Evolutionary conservation across 108 stramenopile species (phyloP).

Genomic region (Nitzschia sp.): DNA sequence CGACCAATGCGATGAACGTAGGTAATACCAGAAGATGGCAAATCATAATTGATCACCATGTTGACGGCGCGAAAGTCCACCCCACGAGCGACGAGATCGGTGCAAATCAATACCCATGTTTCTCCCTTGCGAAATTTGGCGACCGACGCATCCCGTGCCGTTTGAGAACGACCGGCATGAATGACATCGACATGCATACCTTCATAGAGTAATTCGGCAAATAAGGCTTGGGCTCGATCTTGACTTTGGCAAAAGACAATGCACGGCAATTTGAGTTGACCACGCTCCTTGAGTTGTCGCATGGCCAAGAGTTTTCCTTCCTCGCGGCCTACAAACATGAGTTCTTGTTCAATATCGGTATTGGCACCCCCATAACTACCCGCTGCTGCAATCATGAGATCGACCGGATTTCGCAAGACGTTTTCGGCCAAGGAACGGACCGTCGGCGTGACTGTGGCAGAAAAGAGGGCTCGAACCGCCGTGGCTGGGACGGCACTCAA

Average conservation of each 20-base stretch:
- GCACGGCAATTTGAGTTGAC: constrained; percentile 75
- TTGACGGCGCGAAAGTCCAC: constrained; percentile 98
- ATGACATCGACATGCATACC: constrained; percentile 93
- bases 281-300: constrained; percentile 78
- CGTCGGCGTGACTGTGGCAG: constrained; percentile 91
- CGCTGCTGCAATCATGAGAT: constrained; percentile 69
- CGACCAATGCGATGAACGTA: constrained; percentile 98
- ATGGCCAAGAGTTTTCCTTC: constrained; percentile 98
- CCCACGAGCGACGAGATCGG: constrained; percentile 97
- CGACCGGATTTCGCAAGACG: constrained; percentile 91
- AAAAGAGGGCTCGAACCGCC: constrained; percentile 92
- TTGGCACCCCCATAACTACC: constrained; percentile 75
- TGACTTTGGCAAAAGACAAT: constrained; percentile 95
- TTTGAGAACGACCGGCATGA: constrained; percentile 85
- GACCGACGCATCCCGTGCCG: constrained; percentile 90
- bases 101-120: constrained; percentile 97
- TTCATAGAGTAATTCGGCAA: constrained; percentile 93
- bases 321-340: constrained; percentile 96
- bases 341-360: constrained; percentile 82
- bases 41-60: constrained; percentile 97
- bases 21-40: constrained; percentile 86
- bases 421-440: constrained; percentile 86
- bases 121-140: constrained; percentile 93
- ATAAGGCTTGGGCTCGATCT: constrained; percentile 95
- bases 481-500: constrained; percentile 70